These are phyloP conservation scores for Obba rivulosa DNA, from an alignment of 768 basidiomycete species.

Conservation along the genomic window DNA sequence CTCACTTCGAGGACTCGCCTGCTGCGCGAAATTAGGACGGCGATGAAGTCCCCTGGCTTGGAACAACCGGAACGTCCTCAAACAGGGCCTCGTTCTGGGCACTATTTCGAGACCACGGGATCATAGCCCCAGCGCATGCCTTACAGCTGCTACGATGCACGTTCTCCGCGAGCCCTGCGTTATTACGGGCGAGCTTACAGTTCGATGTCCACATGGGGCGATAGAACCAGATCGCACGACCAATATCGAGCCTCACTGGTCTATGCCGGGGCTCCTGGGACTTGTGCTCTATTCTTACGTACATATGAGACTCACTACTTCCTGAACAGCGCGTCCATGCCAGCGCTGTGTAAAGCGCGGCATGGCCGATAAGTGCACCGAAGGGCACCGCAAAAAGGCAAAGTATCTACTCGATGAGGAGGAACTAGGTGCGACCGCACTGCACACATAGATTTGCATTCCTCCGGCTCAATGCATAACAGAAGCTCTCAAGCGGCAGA, in stretches of 20 bases:
- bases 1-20: neutral
- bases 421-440: slow-evolving; percentile 64
- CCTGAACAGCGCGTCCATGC: slow-evolving; percentile 79
- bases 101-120: too few species aligned
- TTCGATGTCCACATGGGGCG: neutral
- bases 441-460: neutral
- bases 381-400: slow-evolving; percentile 96
- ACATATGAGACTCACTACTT: too few species aligned
- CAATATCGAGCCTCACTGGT: too few species aligned
- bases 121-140: neutral
- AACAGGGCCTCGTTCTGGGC: too few species aligned
- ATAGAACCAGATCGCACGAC: too few species aligned
- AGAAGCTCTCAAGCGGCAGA: slow-evolving; percentile 36
- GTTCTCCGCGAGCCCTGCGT: too few species aligned
- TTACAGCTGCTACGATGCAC: too few species aligned
- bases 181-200: neutral
- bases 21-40: too few species aligned
- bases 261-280: too few species aligned
- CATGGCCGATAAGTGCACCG: slow-evolving; percentile 81
- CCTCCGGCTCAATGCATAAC: slow-evolving; percentile 27
- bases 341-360: slow-evolving; percentile 94
- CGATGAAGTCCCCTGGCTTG: too few species aligned
- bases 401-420: slow-evolving; percentile 95
- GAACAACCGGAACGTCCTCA: too few species aligned
- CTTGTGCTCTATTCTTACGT: slow-evolving; percentile 1